Conservation (phyloP, 1,139 yeast species). For the Lizanozyma gosingica region DNA sequence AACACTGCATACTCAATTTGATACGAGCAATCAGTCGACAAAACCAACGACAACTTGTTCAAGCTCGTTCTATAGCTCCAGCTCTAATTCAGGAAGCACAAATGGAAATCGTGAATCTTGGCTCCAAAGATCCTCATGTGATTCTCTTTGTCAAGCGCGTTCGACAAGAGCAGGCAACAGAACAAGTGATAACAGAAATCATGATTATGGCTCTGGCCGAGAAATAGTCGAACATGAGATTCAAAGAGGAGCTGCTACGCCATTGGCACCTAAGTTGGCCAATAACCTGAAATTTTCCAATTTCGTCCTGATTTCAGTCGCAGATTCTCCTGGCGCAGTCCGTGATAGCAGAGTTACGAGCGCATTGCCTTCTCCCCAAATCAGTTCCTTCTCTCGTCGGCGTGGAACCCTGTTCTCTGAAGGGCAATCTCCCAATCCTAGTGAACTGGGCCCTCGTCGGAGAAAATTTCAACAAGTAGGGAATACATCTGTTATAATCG, state of each 20-base stretch:
- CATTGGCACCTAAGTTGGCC: background rate
- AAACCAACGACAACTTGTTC: background rate
- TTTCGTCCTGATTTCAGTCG: background rate
- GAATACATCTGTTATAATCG: background rate
- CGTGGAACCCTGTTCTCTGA: background rate
- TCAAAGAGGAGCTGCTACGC: background rate
- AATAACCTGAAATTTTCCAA: background rate
- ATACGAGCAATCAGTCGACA: background rate
- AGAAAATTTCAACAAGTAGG: background rate
- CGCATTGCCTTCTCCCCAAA: background rate
- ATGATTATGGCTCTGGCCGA: too few relatives aligned
- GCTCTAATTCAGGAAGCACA: background rate
- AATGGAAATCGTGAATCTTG: background rate
- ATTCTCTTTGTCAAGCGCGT: background rate
- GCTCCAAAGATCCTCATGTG: background rate
- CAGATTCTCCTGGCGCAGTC: background rate
- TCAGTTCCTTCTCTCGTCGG: background rate
- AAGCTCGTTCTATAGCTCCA: background rate
- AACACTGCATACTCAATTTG: background rate
- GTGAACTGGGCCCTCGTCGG: background rate
- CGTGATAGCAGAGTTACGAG: background rate
- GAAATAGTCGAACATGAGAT: too few relatives aligned
- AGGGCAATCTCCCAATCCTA: background rate
- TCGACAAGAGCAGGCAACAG: background rate
- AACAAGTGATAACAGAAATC: background rate